Evolutionary conservation across 495 filamentous ascomycete genomes (phyloP), one percentile per base, ranked within the genome.

Genomic region (Aspergillus carlsbadensis): DNA sequence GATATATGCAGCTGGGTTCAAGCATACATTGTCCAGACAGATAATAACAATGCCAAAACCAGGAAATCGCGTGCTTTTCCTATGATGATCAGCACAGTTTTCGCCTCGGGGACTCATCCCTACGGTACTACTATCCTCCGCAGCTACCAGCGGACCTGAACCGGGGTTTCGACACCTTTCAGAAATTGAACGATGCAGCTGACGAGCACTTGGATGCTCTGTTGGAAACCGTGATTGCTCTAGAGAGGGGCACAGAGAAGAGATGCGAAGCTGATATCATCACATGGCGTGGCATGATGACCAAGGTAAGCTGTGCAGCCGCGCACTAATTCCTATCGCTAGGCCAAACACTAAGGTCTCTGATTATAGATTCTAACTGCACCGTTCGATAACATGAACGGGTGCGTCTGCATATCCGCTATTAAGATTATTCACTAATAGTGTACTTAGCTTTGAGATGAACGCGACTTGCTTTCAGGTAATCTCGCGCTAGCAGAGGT

Each of bases 241-340:
- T 88, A 34, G 94, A 98, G 68, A 75, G 82, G 63, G 77, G 83
- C 52, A 83, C 79, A 6, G 81, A 80, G 10, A 81, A 83, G 63
- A 84, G 75, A 64, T 85, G 86, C 33, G 83, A 89, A 40, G 86
- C 87, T 8, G 87, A 96, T 57, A 67, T 99, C 41, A 81, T 98
- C 43, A 97, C 93, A 0, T 99, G 93, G 93, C 77, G 94, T 63
- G 94, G 94, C 18, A 97, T 99, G 91, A 90, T 99, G 89, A 98
- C 94, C 53, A 99, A 97, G 81, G 90, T 90, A 98, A 96, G 81
- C 89, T 90, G 62, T 36, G 71, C 34, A 13, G 8, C 33, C 14
- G 14, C n/a, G 21, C 15, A 34, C 3, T 3, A 29, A 15, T 47
- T 2, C 1, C 5, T 40, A 36, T 5, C 22, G 15, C 17, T 3